Conservation (phyloP, 306 rosid species). For the Acacia confusa region DNA sequence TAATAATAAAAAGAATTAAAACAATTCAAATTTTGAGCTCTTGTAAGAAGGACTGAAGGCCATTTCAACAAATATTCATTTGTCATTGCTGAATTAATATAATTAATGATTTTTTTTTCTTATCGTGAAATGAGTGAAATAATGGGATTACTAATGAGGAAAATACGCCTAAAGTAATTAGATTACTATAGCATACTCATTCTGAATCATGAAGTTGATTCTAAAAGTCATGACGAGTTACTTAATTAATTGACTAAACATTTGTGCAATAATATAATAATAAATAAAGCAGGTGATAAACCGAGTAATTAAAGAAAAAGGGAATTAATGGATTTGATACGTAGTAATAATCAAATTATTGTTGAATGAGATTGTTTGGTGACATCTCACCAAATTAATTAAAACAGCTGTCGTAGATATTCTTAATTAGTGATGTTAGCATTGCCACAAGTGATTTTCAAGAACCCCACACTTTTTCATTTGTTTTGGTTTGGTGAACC, state of each 20-base stretch:
- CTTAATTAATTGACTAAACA: neutral
- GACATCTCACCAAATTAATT: constrained; percentile 36
- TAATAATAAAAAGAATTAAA: no score
- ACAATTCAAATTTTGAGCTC: no score
- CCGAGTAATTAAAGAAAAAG: neutral
- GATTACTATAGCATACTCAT: neutral
- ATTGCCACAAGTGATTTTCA: constrained; percentile 41
- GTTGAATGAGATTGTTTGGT: constrained; percentile 15
- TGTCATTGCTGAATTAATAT: neutral
- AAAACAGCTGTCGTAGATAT: constrained; percentile 31
- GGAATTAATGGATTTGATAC: constrained; percentile 8
- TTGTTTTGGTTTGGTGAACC: constrained; percentile 42
- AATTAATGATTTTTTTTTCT: neutral
- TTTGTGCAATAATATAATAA: neutral
- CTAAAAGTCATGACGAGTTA: no score
- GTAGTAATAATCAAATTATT: neutral
- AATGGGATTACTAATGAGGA: neutral
- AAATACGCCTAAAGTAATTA: neutral
- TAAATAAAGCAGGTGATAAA: no score
- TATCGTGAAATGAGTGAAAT: neutral
- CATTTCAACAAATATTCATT: no score
- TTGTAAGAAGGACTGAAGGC: no score
- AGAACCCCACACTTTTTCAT: constrained; percentile 37
- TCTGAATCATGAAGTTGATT: no score
- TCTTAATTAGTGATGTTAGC: constrained; percentile 39